Conservation (phyloP, 345 rosid species). For the Euphorbia peplus region DNA sequence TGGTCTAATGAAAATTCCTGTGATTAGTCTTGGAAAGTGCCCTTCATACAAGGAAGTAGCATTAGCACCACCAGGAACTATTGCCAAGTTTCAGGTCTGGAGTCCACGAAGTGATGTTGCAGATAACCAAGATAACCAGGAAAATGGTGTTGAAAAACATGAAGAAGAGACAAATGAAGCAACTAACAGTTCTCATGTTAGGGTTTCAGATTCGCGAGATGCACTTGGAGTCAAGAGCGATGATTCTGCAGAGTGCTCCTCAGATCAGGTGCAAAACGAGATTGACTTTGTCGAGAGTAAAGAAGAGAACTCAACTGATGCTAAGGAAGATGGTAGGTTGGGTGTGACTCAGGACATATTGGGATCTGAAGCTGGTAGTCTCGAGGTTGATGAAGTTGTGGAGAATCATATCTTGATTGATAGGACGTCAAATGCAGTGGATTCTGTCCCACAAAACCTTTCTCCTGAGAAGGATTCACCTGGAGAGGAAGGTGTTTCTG, state of each 20-base stretch:
- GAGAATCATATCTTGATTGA: slow-evolving; percentile 35
- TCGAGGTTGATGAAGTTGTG: slow-evolving; percentile 37
- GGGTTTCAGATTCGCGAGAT: slow-evolving; percentile 30
- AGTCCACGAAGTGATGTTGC: slow-evolving; percentile 40
- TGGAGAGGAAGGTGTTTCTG: slow-evolving; percentile 22
- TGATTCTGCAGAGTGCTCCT: slow-evolving; percentile 24
- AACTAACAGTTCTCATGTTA: slow-evolving; percentile 29
- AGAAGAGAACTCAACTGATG: slow-evolving; percentile 43
- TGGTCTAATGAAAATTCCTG: slow-evolving; percentile 38
- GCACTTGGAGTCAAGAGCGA: slow-evolving; percentile 33
- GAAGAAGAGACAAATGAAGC: slow-evolving; percentile 39
- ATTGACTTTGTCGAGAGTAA: slow-evolving; percentile 30
- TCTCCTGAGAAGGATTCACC: slow-evolving; percentile 34
- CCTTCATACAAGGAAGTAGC: slow-evolving; percentile 99
- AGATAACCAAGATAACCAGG: slow-evolving; percentile 50
- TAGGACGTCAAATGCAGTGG: slow-evolving; percentile 35
- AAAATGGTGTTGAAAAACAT: slow-evolving; percentile 24
- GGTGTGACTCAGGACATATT: slow-evolving; percentile 30
- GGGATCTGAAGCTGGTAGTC: slow-evolving; percentile 32
- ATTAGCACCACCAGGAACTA: slow-evolving; percentile 89
- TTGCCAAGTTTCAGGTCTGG: slow-evolving; percentile 65
- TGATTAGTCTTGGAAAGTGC: slow-evolving; percentile 75
- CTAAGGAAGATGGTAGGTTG: slow-evolving; percentile 33
- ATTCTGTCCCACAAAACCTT: slow-evolving; percentile 37
- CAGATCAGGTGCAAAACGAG: slow-evolving; percentile 27